Evolutionary conservation across 192 early-diverging fungal species (phyloP), one percentile per base, ranked within the genome.

Genomic region (Mortierella antarctica): DNA sequence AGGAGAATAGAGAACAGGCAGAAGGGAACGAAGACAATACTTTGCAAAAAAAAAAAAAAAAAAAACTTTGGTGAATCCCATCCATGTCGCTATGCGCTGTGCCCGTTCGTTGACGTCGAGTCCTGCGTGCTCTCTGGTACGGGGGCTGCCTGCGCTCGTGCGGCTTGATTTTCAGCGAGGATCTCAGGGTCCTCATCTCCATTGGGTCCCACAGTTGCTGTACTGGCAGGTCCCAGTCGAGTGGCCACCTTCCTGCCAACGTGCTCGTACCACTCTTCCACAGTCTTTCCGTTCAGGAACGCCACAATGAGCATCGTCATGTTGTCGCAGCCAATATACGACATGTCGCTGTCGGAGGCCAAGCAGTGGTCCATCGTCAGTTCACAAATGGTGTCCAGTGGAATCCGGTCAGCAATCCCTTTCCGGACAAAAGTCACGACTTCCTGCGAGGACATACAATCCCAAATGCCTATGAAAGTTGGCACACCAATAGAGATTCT

Each of bases 301-400:
- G 88, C 98, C 10, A 96, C 91, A 47, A 99, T 95, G 31, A 98
- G 85, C 15, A 98, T 92, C 1, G 98, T 98, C 98, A 99, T 99
- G 85, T 99, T 99, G 85, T 99, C 98, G 85, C 97, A 99, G 18
- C 98, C 98, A 52, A 99, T 91, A 23, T 95, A 94, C 58, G 93
- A 94, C 64, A 95, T 84, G 46, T 96, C 96, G 71, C 88, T 91
- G 73, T 96, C 96, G 31, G 89, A 83, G 31, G 97, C 96, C 65
- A 99, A 87, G 71, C 98, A 98, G 60, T 88, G 83, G 67, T 97
- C 93, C 95, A 98, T 98, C 55, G 98, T 87, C 39, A 88, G 84
- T 84, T 99, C 97, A 82, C 93, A 94, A 65, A 96, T 91, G 31
- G 83, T 83, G 56, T 83, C 85, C 13, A 97, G 83, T 53, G 86